Conservation (phyloP, 2,329 filamentous ascomycete species). For the Fusarium incarnatum region DNA sequence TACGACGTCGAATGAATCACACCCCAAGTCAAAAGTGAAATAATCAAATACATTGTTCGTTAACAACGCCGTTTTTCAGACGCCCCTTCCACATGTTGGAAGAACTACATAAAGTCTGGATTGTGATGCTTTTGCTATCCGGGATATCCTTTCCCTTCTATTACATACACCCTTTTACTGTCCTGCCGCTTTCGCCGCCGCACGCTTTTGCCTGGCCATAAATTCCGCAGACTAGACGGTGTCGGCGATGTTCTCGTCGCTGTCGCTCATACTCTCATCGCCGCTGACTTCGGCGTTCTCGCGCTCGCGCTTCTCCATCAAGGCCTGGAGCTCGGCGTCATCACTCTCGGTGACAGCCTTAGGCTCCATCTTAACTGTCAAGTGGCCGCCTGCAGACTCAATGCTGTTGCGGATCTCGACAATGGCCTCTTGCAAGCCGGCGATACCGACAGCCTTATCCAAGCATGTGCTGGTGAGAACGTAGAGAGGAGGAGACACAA, state of each 20-base stretch:
- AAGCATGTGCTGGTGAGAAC: conserved; percentile 95
- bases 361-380: conserved; percentile 96
- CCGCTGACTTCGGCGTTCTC: conserved; percentile 98
- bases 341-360: conserved; percentile 99
- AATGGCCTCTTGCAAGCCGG: conserved; percentile 88
- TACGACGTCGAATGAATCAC: background rate
- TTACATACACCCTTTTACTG: conserved; percentile 47
- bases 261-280: conserved; percentile 95
- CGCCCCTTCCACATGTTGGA: conserved; percentile 44
- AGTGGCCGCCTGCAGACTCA: conserved; percentile 78
- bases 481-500: conserved; percentile 97
- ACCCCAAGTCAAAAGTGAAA: background rate
- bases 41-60: conserved; percentile 43
- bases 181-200: conserved; percentile 35
- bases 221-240: conserved; percentile 52
- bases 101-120: conserved; percentile 48
- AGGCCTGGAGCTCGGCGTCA: conserved; percentile 93
- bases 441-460: conserved; percentile 90
- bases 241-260: conserved; percentile 79
- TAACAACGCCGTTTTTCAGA: conserved; percentile 47
- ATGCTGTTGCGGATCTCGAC: conserved; percentile 87
- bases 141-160: conserved; percentile 42
- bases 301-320: conserved; percentile 99
- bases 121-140: conserved; percentile 45
- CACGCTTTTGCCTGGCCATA: conserved; percentile 30